phyloP scores from a whole-genome alignment of 2,329 filamentous ascomycete species.

The Capronia coronata region DNA sequence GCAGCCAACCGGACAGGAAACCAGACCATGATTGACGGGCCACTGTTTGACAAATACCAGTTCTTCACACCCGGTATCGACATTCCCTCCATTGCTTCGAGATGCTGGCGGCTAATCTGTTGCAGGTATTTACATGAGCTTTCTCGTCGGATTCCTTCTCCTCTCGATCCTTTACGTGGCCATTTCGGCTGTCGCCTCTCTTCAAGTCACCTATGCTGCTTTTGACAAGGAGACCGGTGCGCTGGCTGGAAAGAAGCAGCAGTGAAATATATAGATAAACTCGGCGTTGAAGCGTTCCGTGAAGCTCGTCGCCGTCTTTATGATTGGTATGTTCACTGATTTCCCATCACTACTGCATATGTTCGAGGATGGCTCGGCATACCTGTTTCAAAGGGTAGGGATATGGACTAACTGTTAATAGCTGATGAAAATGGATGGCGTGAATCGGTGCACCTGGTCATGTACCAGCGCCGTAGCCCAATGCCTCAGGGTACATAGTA shows the following conservation, averaged over 20 bases:
- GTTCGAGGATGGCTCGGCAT: no score
- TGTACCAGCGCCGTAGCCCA: background rate
- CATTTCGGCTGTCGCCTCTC: conserved; percentile 65
- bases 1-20: conserved; percentile 21
- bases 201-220: conserved; percentile 86
- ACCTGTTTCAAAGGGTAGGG: no score
- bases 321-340: background rate
- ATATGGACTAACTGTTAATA: background rate
- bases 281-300: background rate
- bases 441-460: background rate
- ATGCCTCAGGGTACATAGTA: background rate
- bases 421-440: background rate
- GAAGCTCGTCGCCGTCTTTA: background rate
- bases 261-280: conserved; percentile 14
- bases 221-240: conserved; percentile 96
- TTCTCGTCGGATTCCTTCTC: conserved; percentile 64
- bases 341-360: no score
- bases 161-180: conserved; percentile 73
- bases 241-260: conserved; percentile 31
- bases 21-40: conserved; percentile 34
- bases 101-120: conserved; percentile 5
- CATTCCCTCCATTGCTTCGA: background rate
- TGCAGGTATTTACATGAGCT: conserved; percentile 79
- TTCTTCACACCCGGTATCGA: conserved; percentile 78
- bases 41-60: conserved; percentile 84